Evolutionary conservation across 768 basidiomycete genomes (phyloP), one percentile per base, ranked within the genome.

Genomic region (Naganishia friedmannii): DNA sequence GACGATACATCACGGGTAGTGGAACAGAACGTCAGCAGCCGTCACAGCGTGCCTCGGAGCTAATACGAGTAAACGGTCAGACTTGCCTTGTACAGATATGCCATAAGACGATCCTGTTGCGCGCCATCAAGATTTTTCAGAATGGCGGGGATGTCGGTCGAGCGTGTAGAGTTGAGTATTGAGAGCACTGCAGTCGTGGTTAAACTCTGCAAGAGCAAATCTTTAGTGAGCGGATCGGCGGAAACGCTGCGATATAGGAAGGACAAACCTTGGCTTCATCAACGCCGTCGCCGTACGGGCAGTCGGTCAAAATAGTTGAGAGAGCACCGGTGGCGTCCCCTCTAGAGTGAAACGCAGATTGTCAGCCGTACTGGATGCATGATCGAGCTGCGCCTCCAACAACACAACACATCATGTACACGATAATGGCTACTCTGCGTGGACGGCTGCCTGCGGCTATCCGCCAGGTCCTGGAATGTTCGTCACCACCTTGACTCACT

Each of bases 91-190:
- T 97, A 98, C 19, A 98, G 84, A 78, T 95, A 98, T 79, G 94
- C 95, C 95, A 96, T 98, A 66, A 97, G 85, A 37, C 89, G 90
- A 77, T 96, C 95, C 65, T 83, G 81, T 55, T 82, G 79, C 0
- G 74, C 73, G 3, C 74, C 74, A 13, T 71, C 70, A 34, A 97
- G 85, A 0, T 85, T 80, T 76, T 88, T 90, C 79, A 96, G 85
- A 60, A 90, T 87, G 29, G 83, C 82, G 2, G 86, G 85, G 72
- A 97, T 92, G 72, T 97, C 94, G 1, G 91, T 86, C 6, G 92
- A 84, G 79, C 95, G 92, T 15, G 93, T 96, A 69, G 91, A 93
- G 84, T 96, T 97, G 72, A 97, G 86, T 73, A 98, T 91, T 0
- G 90, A 88, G 42, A 94, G 85, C 29, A 97, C 84, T 0, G 89